Conservation (phyloP, 768 basidiomycete species). For the Rhodosporidiobolus sp. region DNA sequence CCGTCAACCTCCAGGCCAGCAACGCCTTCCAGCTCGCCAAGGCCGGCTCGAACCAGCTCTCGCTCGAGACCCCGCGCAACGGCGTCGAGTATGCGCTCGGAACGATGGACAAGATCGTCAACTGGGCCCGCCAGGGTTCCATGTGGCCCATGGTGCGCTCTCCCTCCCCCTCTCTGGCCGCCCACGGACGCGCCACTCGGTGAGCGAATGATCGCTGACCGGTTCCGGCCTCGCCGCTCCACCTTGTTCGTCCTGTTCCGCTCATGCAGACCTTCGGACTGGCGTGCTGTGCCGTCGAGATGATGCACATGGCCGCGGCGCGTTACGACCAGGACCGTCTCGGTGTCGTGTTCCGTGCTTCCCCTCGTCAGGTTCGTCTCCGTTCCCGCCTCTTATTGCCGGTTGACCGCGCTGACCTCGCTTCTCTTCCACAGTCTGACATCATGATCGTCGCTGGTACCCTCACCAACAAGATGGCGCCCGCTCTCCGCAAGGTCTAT, state of each 20-base stretch:
- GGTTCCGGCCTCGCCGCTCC: not conserved
- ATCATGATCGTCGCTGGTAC: conserved; percentile 99
- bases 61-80: conserved; percentile 79
- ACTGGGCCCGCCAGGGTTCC: conserved; percentile 95
- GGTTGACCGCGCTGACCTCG: not conserved
- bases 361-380: conserved; percentile 61
- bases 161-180: conserved; percentile 23
- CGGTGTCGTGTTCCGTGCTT: conserved; percentile 98
- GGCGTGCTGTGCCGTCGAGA: conserved; percentile 98
- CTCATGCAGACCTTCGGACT: conserved; percentile 60
- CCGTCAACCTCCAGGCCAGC: conserved; percentile 1
- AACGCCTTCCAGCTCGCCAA: conserved; percentile 38
- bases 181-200: not conserved
- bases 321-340: conserved; percentile 97
- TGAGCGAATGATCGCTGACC: not conserved
- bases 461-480: conserved; percentile 99
- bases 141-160: conserved; percentile 96
- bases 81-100: conserved; percentile 97
- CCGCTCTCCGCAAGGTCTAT: conserved; percentile 90
- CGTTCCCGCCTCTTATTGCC: not conserved
- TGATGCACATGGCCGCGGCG: conserved; percentile 99
- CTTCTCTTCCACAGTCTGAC: conserved; percentile 60
- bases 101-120: conserved; percentile 90
- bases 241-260: not conserved
- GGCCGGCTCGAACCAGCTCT: conserved; percentile 34